Evolutionary conservation across 169 alveolate species (phyloP).

Genomic region (Plasmodium reichenowi): DNA sequence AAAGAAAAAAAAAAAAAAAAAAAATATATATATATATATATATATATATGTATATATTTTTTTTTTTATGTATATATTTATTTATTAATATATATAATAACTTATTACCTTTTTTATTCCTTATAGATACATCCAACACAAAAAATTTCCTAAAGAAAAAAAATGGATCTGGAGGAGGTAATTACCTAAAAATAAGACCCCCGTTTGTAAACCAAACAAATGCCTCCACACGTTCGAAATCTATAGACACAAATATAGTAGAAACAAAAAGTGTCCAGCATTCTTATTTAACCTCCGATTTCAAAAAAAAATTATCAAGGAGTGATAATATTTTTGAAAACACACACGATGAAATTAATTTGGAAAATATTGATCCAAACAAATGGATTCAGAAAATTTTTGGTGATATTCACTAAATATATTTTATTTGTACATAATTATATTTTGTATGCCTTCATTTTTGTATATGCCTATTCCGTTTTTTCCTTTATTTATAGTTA

Average conservation of each 20-base stretch:
- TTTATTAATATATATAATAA: not conserved
- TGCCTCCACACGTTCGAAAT: not conserved
- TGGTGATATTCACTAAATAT: conserved; percentile 42
- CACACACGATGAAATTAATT: not conserved
- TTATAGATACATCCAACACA: not conserved
- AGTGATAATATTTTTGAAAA: not conserved
- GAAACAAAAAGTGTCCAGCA: not conserved
- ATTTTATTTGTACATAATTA: not conserved
- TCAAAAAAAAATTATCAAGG: not conserved
- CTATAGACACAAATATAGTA: not conserved
- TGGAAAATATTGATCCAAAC: conserved; percentile 54
- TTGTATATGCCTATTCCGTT: not conserved
- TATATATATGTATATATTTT: not conserved
- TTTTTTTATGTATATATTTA: not conserved
- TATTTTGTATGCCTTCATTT: not conserved
- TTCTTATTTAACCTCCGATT: conserved; percentile 6
- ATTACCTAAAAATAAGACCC: conserved; percentile 32
- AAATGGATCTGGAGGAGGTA: conserved; percentile 59
- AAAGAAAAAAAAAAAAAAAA: not conserved
- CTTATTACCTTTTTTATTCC: not conserved
- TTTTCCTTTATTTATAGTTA: no score
- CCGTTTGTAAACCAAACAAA: not conserved
- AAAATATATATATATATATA: not conserved
- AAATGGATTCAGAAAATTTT: conserved; percentile 54
- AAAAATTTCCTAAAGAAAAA: conserved; percentile 28